Conservation (phyloP, 1,284 basidiomycete species). For the Leccinum fuscescens region DNA sequence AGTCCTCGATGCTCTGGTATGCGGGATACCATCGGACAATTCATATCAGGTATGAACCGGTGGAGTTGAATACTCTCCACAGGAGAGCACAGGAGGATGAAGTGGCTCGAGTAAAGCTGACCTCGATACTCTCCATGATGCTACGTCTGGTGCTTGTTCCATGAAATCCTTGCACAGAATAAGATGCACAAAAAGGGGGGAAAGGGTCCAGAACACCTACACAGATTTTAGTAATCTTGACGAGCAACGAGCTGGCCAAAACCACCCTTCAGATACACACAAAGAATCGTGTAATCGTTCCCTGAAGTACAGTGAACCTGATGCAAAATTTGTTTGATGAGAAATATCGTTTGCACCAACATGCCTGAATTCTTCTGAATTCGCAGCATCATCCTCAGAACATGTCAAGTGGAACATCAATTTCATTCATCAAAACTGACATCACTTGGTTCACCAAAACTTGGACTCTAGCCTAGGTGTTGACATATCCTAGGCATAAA, state of each 20-base stretch:
- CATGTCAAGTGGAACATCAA: conserved; percentile 58
- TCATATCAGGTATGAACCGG: conserved; percentile 19
- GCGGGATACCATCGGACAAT: conserved; percentile 27
- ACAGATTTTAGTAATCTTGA: conserved; percentile 1
- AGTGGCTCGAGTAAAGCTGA: background rate
- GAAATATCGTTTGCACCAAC: conserved; percentile 44
- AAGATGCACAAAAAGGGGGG: background rate
- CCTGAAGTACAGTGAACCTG: background rate
- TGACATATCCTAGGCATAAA: conserved; percentile 35
- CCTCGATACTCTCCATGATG: background rate
- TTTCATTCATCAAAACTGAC: conserved; percentile 34
- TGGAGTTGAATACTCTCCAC: conserved; percentile 11
- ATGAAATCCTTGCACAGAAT: background rate
- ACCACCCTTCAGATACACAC: conserved; percentile 22
- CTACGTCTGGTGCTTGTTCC: background rate
- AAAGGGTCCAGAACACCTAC: background rate
- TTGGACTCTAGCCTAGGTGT: conserved; percentile 32
- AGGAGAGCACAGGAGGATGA: background rate
- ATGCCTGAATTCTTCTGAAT: conserved; percentile 53
- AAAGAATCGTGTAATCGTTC: background rate
- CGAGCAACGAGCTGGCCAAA: conserved; percentile 7
- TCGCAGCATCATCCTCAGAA: conserved; percentile 19
- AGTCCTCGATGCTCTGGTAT: conserved; percentile 46
- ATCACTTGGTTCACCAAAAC: conserved; percentile 67
- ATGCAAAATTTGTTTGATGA: background rate